Evolutionary conservation across 2,329 filamentous ascomycete genomes (phyloP), one percentile per base, ranked within the genome.

Genomic region (Raffaelea albimanens): DNA sequence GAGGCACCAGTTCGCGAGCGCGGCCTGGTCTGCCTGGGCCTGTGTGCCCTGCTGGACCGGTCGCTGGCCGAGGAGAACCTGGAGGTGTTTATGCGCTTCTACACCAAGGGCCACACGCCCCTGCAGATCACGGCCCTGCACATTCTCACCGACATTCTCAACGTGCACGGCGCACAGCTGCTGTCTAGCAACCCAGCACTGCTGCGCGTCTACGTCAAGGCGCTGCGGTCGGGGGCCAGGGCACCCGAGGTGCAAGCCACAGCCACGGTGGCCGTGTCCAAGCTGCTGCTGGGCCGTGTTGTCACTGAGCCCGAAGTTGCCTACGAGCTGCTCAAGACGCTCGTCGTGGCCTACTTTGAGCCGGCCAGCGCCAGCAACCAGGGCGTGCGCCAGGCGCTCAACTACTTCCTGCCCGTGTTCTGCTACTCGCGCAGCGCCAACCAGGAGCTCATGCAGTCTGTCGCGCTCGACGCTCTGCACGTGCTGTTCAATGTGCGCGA

Each of bases 341-440:
- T 96, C 3, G 81, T 94, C 1, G 71, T 95, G 4, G 80, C 86
- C 9, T 97, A 95, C 67, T 97, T 97, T 64, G 85, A 94, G 58
- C 89, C 91, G 0, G 80, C 85, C 4, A 93, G 86, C 4, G 76
- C 79, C 1, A 73, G 76, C 23, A 96, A 96, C 60, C 84, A 91
- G 55, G 82, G 82, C 9, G 81, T 96, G 7, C 75, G 89, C 20
- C 91, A 97, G 64, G 84, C 87, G 0, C 72, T 97, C 46, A 88
- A 87, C 55, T 97, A 97, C 65, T 96, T 96, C 73, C 70, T 97
- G 33, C 91, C 91, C 0, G 90, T 96, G 0, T 97, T 94, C 68
- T 93, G 87, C 63, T 95, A 91, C 64, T 90, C 85, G 8, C 78
- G 87, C 3, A 65, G 82, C 4, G 84, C 87, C 53, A 95, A 96